These are phyloP conservation scores for Hymenoscyphus linearis DNA, from an alignment of 2,329 filamentous ascomycete genomes.

Conservation along the genomic window DNA sequence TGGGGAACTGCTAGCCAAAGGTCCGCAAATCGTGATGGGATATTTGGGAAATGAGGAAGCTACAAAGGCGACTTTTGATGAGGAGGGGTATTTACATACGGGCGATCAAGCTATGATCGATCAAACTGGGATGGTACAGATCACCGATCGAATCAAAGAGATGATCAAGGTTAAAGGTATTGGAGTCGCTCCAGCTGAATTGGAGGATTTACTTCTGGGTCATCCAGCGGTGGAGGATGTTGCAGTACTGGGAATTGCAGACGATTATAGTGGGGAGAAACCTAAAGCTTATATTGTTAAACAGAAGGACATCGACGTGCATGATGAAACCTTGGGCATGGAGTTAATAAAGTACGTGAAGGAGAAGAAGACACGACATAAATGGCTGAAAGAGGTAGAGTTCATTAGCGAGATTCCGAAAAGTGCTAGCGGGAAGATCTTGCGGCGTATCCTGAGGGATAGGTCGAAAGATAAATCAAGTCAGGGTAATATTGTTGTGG, in stretches of 20 bases:
- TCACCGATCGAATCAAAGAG: slow-evolving; percentile 69
- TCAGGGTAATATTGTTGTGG: neutral
- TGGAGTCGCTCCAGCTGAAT: slow-evolving; percentile 40
- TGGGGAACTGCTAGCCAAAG: slow-evolving; percentile 59
- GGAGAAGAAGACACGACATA: slow-evolving; percentile 49
- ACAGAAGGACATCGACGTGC: slow-evolving; percentile 27
- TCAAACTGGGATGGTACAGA: slow-evolving; percentile 64
- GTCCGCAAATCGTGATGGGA: slow-evolving; percentile 67
- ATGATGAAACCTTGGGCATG: slow-evolving; percentile 32
- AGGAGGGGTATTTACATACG: slow-evolving; percentile 65
- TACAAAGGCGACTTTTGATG: slow-evolving; percentile 39
- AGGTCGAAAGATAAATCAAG: slow-evolving; percentile 22
- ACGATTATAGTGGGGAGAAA: slow-evolving; percentile 36
- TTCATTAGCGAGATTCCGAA: slow-evolving; percentile 56
- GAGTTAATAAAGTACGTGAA: slow-evolving; percentile 46
- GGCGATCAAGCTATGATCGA: slow-evolving; percentile 62
- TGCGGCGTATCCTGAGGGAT: slow-evolving; percentile 51
- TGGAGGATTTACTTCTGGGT: slow-evolving; percentile 36
- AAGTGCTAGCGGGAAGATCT: slow-evolving; percentile 58
- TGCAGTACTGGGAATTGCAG: slow-evolving; percentile 52
- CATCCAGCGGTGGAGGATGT: slow-evolving; percentile 46
- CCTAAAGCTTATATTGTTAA: slow-evolving; percentile 56
- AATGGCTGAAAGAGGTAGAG: slow-evolving; percentile 47
- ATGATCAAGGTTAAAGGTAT: slow-evolving; percentile 41
- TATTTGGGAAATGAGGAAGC: slow-evolving; percentile 54